These are phyloP conservation scores for Sanghuangporus weigelae DNA, from an alignment of 1,284 basidiomycete genomes.

Conservation along the genomic window DNA sequence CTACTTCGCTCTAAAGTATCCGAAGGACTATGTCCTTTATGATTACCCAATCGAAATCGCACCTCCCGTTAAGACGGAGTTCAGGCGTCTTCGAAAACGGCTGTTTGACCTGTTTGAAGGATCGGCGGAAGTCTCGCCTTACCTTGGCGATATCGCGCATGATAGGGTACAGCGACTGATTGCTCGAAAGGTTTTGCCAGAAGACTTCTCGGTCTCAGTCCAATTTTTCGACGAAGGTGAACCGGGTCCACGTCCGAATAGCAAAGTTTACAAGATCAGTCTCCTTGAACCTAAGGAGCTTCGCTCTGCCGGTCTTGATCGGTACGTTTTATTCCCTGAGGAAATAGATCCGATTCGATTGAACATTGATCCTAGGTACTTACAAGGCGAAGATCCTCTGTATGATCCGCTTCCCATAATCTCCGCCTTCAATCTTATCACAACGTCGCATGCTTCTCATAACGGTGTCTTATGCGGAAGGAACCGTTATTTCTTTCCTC, in stretches of 20 bases:
- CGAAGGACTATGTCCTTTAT: slow-evolving; percentile 41
- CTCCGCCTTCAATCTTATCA: slow-evolving; percentile 60
- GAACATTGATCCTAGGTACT: slow-evolving; percentile 36
- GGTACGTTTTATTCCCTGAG: slow-evolving; percentile 35
- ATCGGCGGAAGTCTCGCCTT: slow-evolving; percentile 35
- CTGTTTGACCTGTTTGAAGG: slow-evolving; percentile 57
- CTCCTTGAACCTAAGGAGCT: slow-evolving; percentile 46
- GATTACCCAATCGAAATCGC: slow-evolving; percentile 58
- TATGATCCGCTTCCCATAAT: slow-evolving; percentile 50
- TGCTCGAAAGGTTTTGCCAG: slow-evolving; percentile 48
- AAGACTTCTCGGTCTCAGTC: slow-evolving; percentile 46
- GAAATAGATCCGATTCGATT: not conserved
- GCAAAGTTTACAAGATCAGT: slow-evolving; percentile 47
- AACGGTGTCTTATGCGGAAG: slow-evolving; percentile 53
- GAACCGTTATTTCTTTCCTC: slow-evolving; percentile 59
- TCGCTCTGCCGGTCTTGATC: slow-evolving; percentile 36
- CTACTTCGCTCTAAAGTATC: slow-evolving; percentile 55
- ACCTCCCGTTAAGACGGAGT: slow-evolving; percentile 45
- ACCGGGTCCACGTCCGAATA: slow-evolving; percentile 32
- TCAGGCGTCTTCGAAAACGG: slow-evolving; percentile 35
- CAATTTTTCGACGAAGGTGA: slow-evolving; percentile 54
- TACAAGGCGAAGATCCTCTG: slow-evolving; percentile 38
- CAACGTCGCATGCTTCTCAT: slow-evolving; percentile 52
- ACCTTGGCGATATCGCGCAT: slow-evolving; percentile 50
- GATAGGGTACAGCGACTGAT: slow-evolving; percentile 56